phyloP scores from a whole-genome alignment of 2,329 filamentous ascomycete species.

The Chaetomium sp. region DNA sequence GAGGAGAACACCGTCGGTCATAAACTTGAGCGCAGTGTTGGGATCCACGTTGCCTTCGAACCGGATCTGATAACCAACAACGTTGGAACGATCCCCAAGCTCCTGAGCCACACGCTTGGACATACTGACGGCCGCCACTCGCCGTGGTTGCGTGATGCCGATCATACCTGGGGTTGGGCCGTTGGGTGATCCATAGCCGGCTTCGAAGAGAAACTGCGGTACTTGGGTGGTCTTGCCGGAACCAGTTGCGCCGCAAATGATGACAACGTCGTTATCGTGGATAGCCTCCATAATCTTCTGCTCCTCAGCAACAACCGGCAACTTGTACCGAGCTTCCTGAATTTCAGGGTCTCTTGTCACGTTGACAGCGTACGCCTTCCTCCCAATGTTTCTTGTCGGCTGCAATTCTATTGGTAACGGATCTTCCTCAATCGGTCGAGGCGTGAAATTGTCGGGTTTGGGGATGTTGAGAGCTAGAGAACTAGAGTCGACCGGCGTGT shows the following conservation, averaged over 20 bases:
- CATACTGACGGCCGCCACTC: slow-evolving; percentile 96
- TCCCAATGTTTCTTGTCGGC: slow-evolving; percentile 50
- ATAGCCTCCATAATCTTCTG: slow-evolving; percentile 98
- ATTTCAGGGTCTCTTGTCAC: slow-evolving; percentile 66
- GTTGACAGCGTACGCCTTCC: slow-evolving; percentile 70
- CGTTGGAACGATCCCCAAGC: slow-evolving; percentile 66
- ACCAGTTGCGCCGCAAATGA: slow-evolving; percentile 91
- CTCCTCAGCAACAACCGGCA: slow-evolving; percentile 91
- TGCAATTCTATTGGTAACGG: slow-evolving; percentile 61
- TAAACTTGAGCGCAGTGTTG: slow-evolving; percentile 91
- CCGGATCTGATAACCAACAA: slow-evolving; percentile 88
- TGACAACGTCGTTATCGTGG: slow-evolving; percentile 80
- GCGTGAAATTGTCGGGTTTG: slow-evolving; percentile 56
- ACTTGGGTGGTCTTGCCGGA: slow-evolving; percentile 97
- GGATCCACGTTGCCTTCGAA: slow-evolving; percentile 79
- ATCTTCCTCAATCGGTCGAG: slow-evolving; percentile 63
- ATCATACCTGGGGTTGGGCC: slow-evolving; percentile 87
- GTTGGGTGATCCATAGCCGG: slow-evolving; percentile 74
- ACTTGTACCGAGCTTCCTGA: slow-evolving; percentile 67
- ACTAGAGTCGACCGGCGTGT: slow-evolving; percentile 40
- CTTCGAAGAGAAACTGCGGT: slow-evolving; percentile 91
- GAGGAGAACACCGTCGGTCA: slow-evolving; percentile 95
- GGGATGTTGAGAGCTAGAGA: slow-evolving; percentile 45
- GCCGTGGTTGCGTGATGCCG: slow-evolving; percentile 86
- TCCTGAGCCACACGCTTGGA: slow-evolving; percentile 86